Conservation (phyloP, 768 basidiomycete species). For the Amanita brunnescens region DNA sequence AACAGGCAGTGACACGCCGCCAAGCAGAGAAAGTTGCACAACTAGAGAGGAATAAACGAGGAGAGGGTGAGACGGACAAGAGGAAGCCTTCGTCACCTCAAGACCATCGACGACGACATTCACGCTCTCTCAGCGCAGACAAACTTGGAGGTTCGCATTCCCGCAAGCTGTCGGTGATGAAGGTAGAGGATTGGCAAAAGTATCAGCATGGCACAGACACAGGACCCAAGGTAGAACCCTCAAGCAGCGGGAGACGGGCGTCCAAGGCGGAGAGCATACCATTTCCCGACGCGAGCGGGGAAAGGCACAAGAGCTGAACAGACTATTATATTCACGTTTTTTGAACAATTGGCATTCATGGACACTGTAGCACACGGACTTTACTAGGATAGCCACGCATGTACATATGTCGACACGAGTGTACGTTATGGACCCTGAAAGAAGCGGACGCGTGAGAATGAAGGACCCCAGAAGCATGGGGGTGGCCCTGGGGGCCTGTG, state of each 20-base stretch:
- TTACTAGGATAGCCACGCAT: constrained; percentile 3
- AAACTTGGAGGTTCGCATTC: constrained; percentile 47
- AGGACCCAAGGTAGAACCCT: constrained; percentile 15
- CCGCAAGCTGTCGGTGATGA: constrained; percentile 63
- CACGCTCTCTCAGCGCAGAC: constrained; percentile 54
- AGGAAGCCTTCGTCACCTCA: constrained; percentile 21
- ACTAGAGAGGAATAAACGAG: constrained; percentile 43
- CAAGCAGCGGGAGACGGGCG: constrained; percentile 12
- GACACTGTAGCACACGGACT: constrained; percentile 2
- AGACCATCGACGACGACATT: constrained; percentile 30
- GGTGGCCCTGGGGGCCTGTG: constrained; percentile 12
- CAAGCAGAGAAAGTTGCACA: constrained; percentile 63
- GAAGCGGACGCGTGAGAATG: constrained; percentile 4
- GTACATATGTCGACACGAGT: constrained; percentile 7
- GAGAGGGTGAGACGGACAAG: constrained; percentile 32
- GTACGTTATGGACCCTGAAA: constrained; percentile 5
- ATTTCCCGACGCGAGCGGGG: constrained; percentile 38
- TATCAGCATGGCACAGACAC: constrained; percentile 47
- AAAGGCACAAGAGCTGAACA: constrained; percentile 5
- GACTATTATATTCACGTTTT: background rate
- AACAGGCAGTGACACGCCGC: constrained; percentile 60
- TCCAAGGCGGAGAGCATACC: constrained; percentile 35
- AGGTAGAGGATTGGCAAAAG: constrained; percentile 82
- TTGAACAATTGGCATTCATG: constrained; percentile 5
- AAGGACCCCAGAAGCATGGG: constrained; percentile 4